Conservation (phyloP, 1,284 basidiomycete species). For the Malassezia caprae region DNA sequence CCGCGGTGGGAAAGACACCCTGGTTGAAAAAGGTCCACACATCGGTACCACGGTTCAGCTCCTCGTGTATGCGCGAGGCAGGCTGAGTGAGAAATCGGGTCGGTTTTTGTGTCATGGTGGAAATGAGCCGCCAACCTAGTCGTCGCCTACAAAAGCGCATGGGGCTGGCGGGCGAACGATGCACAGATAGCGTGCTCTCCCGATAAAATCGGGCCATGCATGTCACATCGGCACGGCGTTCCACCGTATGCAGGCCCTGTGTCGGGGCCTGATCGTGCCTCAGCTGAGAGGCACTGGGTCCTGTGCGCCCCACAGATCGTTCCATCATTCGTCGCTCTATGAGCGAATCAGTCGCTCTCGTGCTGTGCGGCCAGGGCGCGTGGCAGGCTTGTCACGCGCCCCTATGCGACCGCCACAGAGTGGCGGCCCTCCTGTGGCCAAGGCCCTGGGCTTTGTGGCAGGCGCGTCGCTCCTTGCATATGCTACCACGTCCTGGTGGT, state of each 20-base stretch:
- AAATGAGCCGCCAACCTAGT: neutral
- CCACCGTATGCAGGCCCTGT: neutral
- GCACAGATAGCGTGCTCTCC: neutral
- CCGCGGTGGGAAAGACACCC: constrained; percentile 36
- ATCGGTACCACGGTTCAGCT: constrained; percentile 33
- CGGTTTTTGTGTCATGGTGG: neutral
- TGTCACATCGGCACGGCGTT: neutral
- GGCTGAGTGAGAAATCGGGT: constrained; percentile 24
- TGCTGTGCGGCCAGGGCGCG: neutral
- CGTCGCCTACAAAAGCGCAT: neutral
- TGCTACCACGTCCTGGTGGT: neutral
- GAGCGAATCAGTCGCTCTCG: neutral
- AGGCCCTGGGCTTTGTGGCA: neutral
- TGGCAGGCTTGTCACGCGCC: neutral
- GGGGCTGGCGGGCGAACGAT: neutral
- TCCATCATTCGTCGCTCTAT: neutral
- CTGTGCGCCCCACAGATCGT: neutral
- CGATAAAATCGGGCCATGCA: neutral
- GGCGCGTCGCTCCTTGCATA: neutral
- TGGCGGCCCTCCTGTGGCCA: neutral
- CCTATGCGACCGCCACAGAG: neutral
- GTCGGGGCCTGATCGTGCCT: neutral
- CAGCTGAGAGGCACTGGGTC: neutral
- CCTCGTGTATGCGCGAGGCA: constrained; percentile 25
- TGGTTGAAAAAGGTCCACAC: constrained; percentile 47